phyloP scores from a whole-genome alignment of 163 green algal genomes.

The Volvox carteri region DNA sequence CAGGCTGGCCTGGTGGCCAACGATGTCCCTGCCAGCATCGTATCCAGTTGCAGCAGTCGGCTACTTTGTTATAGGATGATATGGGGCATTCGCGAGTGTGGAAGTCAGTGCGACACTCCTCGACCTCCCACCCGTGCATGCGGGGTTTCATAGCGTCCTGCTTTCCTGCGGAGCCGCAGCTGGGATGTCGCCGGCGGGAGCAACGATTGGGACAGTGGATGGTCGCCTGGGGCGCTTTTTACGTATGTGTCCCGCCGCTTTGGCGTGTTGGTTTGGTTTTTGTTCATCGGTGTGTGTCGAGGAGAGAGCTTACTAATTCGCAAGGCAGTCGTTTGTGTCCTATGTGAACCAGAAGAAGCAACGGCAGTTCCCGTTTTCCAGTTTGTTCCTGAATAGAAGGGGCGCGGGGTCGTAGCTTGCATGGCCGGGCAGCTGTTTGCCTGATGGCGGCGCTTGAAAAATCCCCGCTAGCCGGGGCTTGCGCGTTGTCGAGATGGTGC shows the following conservation, averaged over 20 bases:
- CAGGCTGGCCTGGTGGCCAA: background rate
- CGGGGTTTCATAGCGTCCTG: background rate
- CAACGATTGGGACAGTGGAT: background rate
- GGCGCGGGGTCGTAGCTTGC: constrained; percentile 2
- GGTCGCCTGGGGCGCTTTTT: background rate
- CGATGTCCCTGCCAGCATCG: too few species aligned
- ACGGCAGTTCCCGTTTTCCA: constrained; percentile 8
- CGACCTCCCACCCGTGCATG: background rate
- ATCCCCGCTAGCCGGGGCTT: background rate
- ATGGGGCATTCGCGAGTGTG: too few species aligned
- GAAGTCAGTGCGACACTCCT: background rate
- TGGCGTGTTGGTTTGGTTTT: background rate
- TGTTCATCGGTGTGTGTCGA: background rate
- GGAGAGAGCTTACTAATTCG: background rate
- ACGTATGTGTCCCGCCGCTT: constrained; percentile 6
- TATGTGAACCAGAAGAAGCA: background rate
- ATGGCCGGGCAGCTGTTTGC: background rate
- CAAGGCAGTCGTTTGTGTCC: background rate
- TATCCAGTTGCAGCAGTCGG: too few species aligned
- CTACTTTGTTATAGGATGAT: too few species aligned
- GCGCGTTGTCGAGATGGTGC: background rate
- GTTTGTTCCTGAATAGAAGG: constrained; percentile 28
- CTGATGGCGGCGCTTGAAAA: background rate
- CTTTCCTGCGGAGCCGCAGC: background rate
- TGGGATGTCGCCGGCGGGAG: background rate